A percentile compares a stretch with the other conserved stretches of the same genome.
phyloP scores from a whole-genome alignment of 176 grass and related monocot species.

The Triticum urartu region DNA sequence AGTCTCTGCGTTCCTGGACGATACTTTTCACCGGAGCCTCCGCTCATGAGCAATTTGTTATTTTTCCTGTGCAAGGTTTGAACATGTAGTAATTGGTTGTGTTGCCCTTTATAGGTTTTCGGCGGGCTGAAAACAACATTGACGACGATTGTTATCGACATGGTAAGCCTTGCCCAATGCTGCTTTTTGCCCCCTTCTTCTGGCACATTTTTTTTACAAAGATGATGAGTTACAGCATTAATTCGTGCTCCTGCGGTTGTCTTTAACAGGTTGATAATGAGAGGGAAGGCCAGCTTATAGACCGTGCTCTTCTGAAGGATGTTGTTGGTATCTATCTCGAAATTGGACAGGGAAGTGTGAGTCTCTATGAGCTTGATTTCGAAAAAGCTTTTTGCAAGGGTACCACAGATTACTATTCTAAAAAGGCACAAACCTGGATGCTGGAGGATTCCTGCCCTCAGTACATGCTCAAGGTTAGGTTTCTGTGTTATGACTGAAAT shows the following conservation, averaged over 20 bases:
- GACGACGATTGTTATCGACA: constrained; percentile 1
- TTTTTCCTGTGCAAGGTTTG: neutral
- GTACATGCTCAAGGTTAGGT: constrained; percentile 68
- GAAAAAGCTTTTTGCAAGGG: constrained; percentile 46
- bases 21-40: neutral
- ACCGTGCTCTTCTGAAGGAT: constrained; percentile 60
- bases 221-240: neutral
- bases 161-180: neutral
- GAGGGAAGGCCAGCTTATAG: constrained; percentile 54
- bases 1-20: neutral
- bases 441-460: constrained; percentile 39
- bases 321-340: constrained; percentile 62
- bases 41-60: neutral
- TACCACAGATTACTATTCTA: constrained; percentile 61
- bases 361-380: constrained; percentile 45
- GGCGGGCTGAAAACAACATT: constrained; percentile 9
- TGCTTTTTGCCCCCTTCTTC: neutral
- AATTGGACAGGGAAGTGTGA: constrained; percentile 27
- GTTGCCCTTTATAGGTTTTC: constrained; percentile 21
- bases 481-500: neutral
- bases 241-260: neutral
- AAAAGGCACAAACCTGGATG: constrained; percentile 52
- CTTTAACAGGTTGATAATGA: constrained; percentile 53
- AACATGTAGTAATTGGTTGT: neutral
- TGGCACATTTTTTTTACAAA: neutral